Conservation (phyloP, 495 filamentous ascomycete genomes). For the Astrothelium macrocarpum region DNA sequence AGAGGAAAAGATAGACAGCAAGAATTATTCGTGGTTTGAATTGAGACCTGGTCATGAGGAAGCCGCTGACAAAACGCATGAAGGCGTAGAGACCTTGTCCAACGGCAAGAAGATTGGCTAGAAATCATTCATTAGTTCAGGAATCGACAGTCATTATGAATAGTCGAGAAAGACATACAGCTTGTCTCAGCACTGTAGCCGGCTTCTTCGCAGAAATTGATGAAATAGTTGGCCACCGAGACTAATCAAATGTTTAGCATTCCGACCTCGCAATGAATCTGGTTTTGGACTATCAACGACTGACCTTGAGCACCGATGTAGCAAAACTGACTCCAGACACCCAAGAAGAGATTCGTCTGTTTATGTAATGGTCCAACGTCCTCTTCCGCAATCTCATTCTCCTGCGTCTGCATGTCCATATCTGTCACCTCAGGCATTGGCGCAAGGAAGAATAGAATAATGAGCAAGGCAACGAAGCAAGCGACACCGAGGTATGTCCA, state of each 20-base stretch:
- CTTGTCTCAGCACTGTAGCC: slow-evolving; percentile 34
- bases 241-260: slow-evolving; percentile 11
- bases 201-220: slow-evolving; percentile 45
- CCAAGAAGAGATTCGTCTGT: slow-evolving; percentile 17
- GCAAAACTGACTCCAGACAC: slow-evolving; percentile 10
- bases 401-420: slow-evolving; percentile 48
- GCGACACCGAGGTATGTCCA: slow-evolving; percentile 70
- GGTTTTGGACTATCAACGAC: neutral
- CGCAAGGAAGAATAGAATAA: slow-evolving; percentile 20
- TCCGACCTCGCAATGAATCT: neutral
- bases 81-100: slow-evolving; percentile 8
- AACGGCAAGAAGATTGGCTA: slow-evolving; percentile 6
- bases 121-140: neutral
- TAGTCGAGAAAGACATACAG: slow-evolving; percentile 39
- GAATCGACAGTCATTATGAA: slow-evolving; percentile 14
- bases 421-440: slow-evolving; percentile 47
- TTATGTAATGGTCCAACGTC: slow-evolving; percentile 24
- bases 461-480: slow-evolving; percentile 21
- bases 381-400: slow-evolving; percentile 36
- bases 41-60: neutral
- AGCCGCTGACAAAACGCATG: neutral
- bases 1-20: neutral
- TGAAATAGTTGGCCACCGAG: slow-evolving; percentile 57
- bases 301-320: slow-evolving; percentile 10
- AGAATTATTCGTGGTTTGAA: neutral